Conservation (phyloP, 176 grass and related monocot species). For the Saccharum officinarum region DNA sequence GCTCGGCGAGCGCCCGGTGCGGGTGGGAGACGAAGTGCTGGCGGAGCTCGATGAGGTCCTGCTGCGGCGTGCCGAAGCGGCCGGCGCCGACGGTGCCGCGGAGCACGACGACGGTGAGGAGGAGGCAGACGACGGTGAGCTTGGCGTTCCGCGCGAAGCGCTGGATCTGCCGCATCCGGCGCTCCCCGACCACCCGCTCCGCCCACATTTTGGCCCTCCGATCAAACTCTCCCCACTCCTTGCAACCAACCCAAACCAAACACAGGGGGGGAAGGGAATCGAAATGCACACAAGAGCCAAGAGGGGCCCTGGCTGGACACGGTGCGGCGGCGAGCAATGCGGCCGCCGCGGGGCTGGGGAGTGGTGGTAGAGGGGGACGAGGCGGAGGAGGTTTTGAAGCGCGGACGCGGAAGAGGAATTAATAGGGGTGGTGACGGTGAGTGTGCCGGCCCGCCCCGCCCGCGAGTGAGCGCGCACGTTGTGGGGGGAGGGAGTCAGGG, state of each 20-base stretch:
- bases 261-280: not conserved
- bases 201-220: slow-evolving; percentile 46
- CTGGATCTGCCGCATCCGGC: slow-evolving; percentile 83
- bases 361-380: not conserved
- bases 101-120: slow-evolving; percentile 89
- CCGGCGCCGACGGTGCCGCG: slow-evolving; percentile 96
- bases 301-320: not conserved
- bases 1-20: slow-evolving; percentile 86
- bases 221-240: slow-evolving; percentile 8
- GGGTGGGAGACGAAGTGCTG: slow-evolving; percentile 79
- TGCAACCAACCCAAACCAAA: not conserved
- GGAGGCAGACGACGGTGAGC: slow-evolving; percentile 80
- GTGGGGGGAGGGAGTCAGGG: not conserved
- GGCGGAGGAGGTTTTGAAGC: slow-evolving; percentile 35
- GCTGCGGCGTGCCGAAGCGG: slow-evolving; percentile 88
- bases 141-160: slow-evolving; percentile 67
- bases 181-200: slow-evolving; percentile 74
- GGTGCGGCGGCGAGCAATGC: slow-evolving; percentile 22
- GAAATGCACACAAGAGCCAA: slow-evolving; percentile 24
- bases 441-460: not conserved
- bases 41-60: slow-evolving; percentile 89
- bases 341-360: not conserved
- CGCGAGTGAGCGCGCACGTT: slow-evolving; percentile 32
- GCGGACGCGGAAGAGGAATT: slow-evolving; percentile 29
- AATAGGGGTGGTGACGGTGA: slow-evolving; percentile 30